A percentile compares a stretch with the other conserved stretches of the same genome.
Evolutionary conservation across 1,139 yeast species (phyloP).

Genomic region (Kurtzmaniella quercitrusa): DNA sequence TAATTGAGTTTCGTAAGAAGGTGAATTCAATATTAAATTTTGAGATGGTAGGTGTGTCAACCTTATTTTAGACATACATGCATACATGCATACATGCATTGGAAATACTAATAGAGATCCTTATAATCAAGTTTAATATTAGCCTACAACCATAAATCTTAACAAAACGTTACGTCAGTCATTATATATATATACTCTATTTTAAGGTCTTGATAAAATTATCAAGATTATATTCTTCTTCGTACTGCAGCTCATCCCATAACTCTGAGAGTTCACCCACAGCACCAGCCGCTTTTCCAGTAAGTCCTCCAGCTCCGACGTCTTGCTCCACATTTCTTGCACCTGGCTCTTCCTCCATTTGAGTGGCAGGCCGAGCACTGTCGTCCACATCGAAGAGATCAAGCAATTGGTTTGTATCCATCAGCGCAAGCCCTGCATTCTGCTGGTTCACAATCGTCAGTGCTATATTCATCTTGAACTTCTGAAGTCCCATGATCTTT

Average conservation of each 20-base stretch:
- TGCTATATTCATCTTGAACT: slow-evolving; percentile 96
- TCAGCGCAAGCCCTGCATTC: slow-evolving; percentile 87
- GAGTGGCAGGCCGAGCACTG: slow-evolving; percentile 37
- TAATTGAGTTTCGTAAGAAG: no score
- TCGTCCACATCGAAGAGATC: slow-evolving; percentile 83
- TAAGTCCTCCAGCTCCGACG: slow-evolving; percentile 53
- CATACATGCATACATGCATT: no score
- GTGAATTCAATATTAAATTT: no score
- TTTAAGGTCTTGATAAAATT: slow-evolving; percentile 79
- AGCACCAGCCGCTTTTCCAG: slow-evolving; percentile 64
- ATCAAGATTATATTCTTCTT: slow-evolving; percentile 93
- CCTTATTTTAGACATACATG: no score
- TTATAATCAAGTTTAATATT: no score
- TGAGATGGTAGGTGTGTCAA: no score
- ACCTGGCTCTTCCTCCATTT: slow-evolving; percentile 24
- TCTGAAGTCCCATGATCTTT: slow-evolving; percentile 96
- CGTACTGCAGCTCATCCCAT: slow-evolving; percentile 96
- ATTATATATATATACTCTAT: slow-evolving; percentile 11
- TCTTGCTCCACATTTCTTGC: slow-evolving; percentile 42
- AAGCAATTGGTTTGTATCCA: slow-evolving; percentile 93
- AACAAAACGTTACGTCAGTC: background rate
- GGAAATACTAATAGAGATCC: no score
- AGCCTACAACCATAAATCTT: background rate
- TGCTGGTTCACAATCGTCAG: slow-evolving; percentile 96
- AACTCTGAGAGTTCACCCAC: slow-evolving; percentile 88